Evolutionary conservation across 2,329 filamentous ascomycete species (phyloP), one percentile per base, ranked within the genome.

Genomic region (Bipolaris cookei): DNA sequence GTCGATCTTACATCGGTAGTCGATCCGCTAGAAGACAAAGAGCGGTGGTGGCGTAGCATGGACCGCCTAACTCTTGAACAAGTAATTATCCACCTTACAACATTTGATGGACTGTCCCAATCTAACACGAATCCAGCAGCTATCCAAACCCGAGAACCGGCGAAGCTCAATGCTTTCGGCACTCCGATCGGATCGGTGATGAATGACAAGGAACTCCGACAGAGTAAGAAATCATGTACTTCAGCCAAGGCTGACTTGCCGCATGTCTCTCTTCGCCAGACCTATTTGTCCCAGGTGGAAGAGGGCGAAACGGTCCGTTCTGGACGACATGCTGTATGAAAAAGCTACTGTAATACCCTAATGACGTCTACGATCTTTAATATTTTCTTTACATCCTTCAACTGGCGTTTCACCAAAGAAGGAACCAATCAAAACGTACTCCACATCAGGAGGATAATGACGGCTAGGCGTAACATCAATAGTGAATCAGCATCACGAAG

Each of bases 1-100:
- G 42, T 38, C 28, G 62, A 63, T 59, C 59, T 65, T 49, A 66
- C 62, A 34, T 59, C 64, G 6, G 64, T 66, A 30, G 34, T 61
- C 66, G 70, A 70, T 59, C 56, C 56, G 11, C 48, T 32, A 20
- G 42, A 51, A 51, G 56, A 59, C 50, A 62, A 51, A 34, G 59
- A 62, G 35, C 34, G 53, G 30, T 62, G 59, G 59, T 62, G 59
- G 59, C 59, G 59, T 25, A 56, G 45, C 34, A 45, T 62, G 20
- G 59, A 62, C 38, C 55, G 51, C 25, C 18, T 58, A 32, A 58
- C 39, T 34, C 51, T 50, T 14, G 21, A 51, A 10, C 51, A 58
- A 41, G 51, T 49, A 45, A 32, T 41, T 25, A 39, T 39, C 32
- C 45, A 44, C 10, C 20, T 25, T 7, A 35, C 48, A 4, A 45